phyloP scores from a whole-genome alignment of 2,329 filamentous ascomycete genomes.

The Cylindrodendrum hubeiense region DNA sequence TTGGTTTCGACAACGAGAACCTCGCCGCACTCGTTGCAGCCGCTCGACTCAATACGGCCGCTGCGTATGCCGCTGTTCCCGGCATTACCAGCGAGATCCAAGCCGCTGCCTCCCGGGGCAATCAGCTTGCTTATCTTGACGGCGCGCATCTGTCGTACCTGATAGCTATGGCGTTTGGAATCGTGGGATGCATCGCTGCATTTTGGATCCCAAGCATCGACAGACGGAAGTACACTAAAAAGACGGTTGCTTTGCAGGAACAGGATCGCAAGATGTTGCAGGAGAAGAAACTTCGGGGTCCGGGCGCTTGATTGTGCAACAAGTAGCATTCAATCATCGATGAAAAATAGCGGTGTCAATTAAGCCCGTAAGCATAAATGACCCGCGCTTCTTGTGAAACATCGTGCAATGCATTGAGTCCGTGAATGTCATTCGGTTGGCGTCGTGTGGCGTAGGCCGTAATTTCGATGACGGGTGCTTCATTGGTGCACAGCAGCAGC shows the following conservation, averaged over 20 bases:
- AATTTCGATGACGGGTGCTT: not conserved
- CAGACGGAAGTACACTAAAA: slow-evolving; percentile 24
- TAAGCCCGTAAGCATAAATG: not conserved
- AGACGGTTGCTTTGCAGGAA: slow-evolving; percentile 23
- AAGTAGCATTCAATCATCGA: not conserved
- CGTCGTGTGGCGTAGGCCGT: not conserved
- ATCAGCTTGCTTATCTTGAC: slow-evolving; percentile 24
- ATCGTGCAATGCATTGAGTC: not conserved
- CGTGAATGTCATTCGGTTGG: not conserved
- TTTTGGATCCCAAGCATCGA: slow-evolving; percentile 26
- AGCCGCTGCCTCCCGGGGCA: slow-evolving; percentile 10
- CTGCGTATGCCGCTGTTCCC: slow-evolving; percentile 6
- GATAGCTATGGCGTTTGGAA: slow-evolving; percentile 24
- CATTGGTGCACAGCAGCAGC: not conserved
- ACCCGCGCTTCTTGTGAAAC: not conserved
- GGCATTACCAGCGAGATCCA: slow-evolving; percentile 15
- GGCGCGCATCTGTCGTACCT: slow-evolving; percentile 23
- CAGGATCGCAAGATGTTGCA: slow-evolving; percentile 9
- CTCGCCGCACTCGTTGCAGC: slow-evolving; percentile 1
- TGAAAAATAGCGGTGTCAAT: not conserved
- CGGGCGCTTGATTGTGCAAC: not conserved
- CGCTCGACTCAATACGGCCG: slow-evolving; percentile 4
- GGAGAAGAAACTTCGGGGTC: not conserved
- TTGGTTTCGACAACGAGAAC: not conserved
- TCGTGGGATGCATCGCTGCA: slow-evolving; percentile 17